phyloP scores from a whole-genome alignment of 805 yeast species.

The Tetrapisispora arboricola region DNA sequence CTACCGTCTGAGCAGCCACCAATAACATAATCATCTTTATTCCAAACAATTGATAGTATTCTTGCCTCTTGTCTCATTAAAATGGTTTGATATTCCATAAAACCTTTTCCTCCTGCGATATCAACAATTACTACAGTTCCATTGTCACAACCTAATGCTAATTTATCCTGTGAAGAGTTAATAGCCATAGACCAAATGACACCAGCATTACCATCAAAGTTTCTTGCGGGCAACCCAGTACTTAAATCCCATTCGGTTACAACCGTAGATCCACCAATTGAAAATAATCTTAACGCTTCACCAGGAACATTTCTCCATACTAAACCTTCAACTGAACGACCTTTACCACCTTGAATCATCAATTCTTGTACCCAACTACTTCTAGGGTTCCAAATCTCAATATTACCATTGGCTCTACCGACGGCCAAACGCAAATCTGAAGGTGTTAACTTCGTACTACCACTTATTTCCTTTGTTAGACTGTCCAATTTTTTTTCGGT shows the following conservation, averaged over 20 bases:
- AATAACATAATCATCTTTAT: conserved; percentile 48
- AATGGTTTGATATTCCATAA: conserved; percentile 61
- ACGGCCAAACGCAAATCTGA: conserved; percentile 67
- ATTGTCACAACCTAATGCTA: conserved; percentile 92
- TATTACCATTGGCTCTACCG: conserved; percentile 89
- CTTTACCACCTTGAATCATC: conserved; percentile 66
- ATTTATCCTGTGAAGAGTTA: conserved; percentile 45
- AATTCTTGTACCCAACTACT: conserved; percentile 72
- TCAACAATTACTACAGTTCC: conserved; percentile 80
- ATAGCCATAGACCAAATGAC: conserved; percentile 82
- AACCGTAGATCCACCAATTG: conserved; percentile 87
- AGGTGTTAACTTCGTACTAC: conserved; percentile 35
- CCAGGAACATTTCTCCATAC: conserved; percentile 57
- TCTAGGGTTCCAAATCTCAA: conserved; percentile 91
- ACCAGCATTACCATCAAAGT: conserved; percentile 87
- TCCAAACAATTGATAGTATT: conserved; percentile 73
- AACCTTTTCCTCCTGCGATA: conserved; percentile 80
- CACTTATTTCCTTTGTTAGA: conserved; percentile 10
- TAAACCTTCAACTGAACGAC: conserved; percentile 79
- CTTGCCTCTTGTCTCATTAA: conserved; percentile 79
- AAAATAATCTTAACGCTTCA: conserved; percentile 61
- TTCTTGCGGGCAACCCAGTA: conserved; percentile 60
- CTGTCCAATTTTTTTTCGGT: conserved; percentile 7
- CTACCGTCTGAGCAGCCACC: conserved; percentile 97
- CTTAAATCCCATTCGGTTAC: conserved; percentile 86